Base-by-base conservation (phyloP, 2,329 filamentous ascomycete species). In the Penicillium fuscoglaucum region DNA sequence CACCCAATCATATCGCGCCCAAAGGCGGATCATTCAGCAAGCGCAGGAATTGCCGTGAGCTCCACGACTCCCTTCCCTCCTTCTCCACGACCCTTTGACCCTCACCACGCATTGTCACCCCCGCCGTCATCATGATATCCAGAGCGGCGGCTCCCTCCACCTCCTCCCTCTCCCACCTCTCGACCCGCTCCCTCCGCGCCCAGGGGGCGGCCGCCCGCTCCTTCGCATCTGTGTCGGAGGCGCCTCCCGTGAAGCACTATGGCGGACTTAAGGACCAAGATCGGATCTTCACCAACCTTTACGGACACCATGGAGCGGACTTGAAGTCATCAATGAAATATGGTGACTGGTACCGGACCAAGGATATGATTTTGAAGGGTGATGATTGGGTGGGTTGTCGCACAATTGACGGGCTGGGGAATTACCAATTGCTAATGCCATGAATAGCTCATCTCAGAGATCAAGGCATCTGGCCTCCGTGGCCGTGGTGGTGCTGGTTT, bases 331-430 rank as follows among this genome's bases (percentile, higher is more conserved):
- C 95, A 54, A 93, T 91, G 88, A 96, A 96, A 81, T 96, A 96
- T 84, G 95, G 95, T 69, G 95, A 98, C 78, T 99, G 95, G 95
- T 87, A 99, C 83, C 96, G 96, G 85, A 99, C 95, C 56, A 99
- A 99, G 85, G 95, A 99, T 77, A 99, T 99, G 58, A 79, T 99
- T 59, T 80, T 91, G 68, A 99, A 99, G 84, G 95, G 95, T 57
- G 91, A 99, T 79, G 93, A 99, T 72, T 99, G 95, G 88, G 85
- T 87, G 77, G 59, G 72, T 57, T 64, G 35, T 63, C 52, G 55
- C 54, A 58, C 49, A 24, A 56, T 28, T 45, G 33, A 45, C 37
- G 47, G 21, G 12, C 24, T 47, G 17, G 54, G 45, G 52, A 47
- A 46, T 40, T 24, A 50, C 6, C 28, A 49, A 37, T 59, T 65